Evolutionary conservation across 75 land plant genomes (phyloP).

Genomic region (Pinus tabuliformis): DNA sequence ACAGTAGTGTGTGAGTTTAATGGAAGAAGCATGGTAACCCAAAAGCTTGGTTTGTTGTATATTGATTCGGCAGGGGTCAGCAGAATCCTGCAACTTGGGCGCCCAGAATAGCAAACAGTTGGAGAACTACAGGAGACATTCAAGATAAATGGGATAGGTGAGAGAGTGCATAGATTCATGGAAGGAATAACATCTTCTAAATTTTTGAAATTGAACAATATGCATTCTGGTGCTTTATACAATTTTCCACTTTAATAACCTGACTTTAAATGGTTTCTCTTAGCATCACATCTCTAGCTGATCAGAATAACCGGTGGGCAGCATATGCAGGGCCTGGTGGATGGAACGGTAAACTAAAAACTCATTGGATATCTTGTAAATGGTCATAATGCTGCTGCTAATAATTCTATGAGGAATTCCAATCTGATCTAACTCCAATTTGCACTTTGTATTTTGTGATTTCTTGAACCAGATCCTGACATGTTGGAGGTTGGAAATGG

Average conservation of each 20-base stretch:
- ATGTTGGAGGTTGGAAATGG: constrained; percentile 98
- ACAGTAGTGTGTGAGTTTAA: neutral
- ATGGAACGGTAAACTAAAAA: neutral
- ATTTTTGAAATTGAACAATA: neutral
- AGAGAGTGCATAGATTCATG: neutral
- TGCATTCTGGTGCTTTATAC: neutral
- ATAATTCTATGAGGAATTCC: neutral
- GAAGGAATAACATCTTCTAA: neutral
- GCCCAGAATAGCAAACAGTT: constrained; percentile 57
- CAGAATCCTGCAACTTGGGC: constrained; percentile 41
- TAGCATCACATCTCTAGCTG: constrained; percentile 61
- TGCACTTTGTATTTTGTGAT: neutral
- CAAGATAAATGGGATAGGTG: constrained; percentile 81
- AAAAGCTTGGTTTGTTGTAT: neutral
- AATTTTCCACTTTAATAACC: neutral
- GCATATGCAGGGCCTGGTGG: neutral
- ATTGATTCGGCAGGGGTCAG: constrained; percentile 25
- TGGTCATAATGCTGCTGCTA: neutral
- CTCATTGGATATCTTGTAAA: neutral
- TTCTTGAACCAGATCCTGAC: constrained; percentile 68
- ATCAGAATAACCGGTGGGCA: constrained; percentile 61
- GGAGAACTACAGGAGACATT: constrained; percentile 85
- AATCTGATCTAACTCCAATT: neutral
- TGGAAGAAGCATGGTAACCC: neutral
- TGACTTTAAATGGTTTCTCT: neutral